Evolutionary conservation across 2,329 filamentous ascomycete genomes (phyloP).

Genomic region (Neonectria neomacrospora): DNA sequence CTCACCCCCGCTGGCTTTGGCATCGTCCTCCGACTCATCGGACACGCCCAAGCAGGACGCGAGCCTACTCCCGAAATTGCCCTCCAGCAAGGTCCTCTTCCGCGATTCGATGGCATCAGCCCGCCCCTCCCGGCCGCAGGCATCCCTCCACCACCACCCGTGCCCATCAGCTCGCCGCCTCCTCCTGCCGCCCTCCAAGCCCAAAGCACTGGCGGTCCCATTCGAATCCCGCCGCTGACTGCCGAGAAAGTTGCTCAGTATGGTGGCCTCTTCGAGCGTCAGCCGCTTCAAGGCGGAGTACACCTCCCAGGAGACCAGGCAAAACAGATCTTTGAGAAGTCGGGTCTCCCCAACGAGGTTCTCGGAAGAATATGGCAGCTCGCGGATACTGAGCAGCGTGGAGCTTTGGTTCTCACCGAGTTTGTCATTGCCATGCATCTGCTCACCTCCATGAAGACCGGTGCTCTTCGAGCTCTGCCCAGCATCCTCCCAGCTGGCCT

Average conservation of each 20-base stretch:
- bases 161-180: constrained; percentile 53
- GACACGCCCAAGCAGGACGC: constrained; percentile 90
- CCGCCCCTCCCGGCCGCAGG: constrained; percentile 46
- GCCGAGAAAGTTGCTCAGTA: constrained; percentile 93
- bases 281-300: constrained; percentile 73
- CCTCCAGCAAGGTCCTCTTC: constrained; percentile 86
- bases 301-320: constrained; percentile 86
- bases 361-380: constrained; percentile 97
- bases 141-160: constrained; percentile 58
- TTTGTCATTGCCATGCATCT: constrained; percentile 99
- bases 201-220: constrained; percentile 73
- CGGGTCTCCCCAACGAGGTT: constrained; percentile 86
- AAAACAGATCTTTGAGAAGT: constrained; percentile 95
- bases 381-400: constrained; percentile 92
- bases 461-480: constrained; percentile 81
- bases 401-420: constrained; percentile 85
- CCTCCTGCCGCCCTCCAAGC: constrained; percentile 64
- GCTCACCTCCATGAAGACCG: constrained; percentile 89
- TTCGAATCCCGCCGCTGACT: constrained; percentile 88
- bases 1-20: constrained; percentile 94
- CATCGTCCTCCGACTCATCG: constrained; percentile 91
- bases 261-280: constrained; percentile 88
- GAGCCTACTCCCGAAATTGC: constrained; percentile 85
- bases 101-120: constrained; percentile 84
- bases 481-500: constrained; percentile 83